Evolutionary conservation across 768 basidiomycete genomes (phyloP).

Genomic region (Pleurotus sapidus): DNA sequence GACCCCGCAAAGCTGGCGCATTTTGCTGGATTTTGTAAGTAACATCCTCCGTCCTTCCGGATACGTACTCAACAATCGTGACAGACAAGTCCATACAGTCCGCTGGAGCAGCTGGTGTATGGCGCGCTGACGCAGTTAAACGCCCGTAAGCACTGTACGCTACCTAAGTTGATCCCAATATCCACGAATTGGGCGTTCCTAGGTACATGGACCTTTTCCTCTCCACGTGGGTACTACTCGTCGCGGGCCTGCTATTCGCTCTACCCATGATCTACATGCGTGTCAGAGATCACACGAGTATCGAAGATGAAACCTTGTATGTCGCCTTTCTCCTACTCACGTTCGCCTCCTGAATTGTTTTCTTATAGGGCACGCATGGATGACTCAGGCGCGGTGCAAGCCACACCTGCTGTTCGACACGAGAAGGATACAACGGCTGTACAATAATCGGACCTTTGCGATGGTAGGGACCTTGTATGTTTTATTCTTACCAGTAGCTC

Average conservation of each 20-base stretch:
- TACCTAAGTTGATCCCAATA: too few species aligned
- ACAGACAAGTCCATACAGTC: slow-evolving; percentile 75
- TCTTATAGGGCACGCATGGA: slow-evolving; percentile 37
- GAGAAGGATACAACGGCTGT: too few species aligned
- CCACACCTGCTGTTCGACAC: background rate
- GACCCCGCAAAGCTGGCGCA: slow-evolving; percentile 77
- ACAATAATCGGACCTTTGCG: too few species aligned
- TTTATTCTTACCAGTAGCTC: too few species aligned
- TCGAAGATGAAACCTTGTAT: slow-evolving; percentile 52
- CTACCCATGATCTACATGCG: slow-evolving; percentile 56
- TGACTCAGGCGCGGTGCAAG: slow-evolving; percentile 31
- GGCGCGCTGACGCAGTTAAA: slow-evolving; percentile 64
- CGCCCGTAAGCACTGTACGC: slow-evolving; percentile 48
- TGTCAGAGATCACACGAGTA: slow-evolving; percentile 39
- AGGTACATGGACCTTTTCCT: slow-evolving; percentile 59
- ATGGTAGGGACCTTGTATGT: too few species aligned
- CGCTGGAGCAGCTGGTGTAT: slow-evolving; percentile 70
- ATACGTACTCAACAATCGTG: background rate
- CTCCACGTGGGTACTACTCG: slow-evolving; percentile 52
- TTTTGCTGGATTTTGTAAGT: slow-evolving; percentile 79
- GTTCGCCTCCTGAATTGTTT: background rate
- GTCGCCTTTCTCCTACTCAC: slow-evolving; percentile 16
- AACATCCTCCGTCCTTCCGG: background rate
- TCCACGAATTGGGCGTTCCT: too few species aligned
- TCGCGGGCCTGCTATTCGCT: slow-evolving; percentile 44